These are phyloP conservation scores for Saturnispora kantuleensis DNA, from an alignment of 805 yeast species.

Conservation along the genomic window DNA sequence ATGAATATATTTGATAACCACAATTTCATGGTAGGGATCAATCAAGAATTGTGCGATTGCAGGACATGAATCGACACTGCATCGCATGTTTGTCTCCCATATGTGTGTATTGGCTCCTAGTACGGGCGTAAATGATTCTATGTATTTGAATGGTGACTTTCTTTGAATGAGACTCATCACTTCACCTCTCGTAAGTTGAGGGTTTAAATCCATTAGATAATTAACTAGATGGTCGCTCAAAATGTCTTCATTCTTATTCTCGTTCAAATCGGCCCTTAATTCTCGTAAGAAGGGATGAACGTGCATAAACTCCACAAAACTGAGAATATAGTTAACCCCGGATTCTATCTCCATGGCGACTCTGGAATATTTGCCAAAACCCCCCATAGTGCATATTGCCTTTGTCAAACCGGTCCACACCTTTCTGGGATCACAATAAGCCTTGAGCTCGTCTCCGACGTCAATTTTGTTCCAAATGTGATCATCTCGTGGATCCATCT, in stretches of 20 bases:
- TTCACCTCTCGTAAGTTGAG: not conserved
- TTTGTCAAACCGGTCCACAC: constrained; percentile 9
- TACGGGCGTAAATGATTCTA: not conserved
- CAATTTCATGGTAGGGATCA: constrained; percentile 10
- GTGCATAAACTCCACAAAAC: constrained; percentile 10
- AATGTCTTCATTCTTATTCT: no score
- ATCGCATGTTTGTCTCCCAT: constrained; percentile 4
- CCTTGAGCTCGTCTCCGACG: constrained; percentile 1
- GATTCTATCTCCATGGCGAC: constrained; percentile 8
- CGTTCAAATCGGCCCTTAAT: not conserved
- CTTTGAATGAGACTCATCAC: not conserved
- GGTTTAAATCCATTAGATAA: not conserved
- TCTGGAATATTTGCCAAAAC: constrained; percentile 9
- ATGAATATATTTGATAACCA: constrained; percentile 3
- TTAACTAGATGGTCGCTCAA: no score
- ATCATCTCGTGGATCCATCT: not conserved
- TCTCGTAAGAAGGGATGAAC: constrained; percentile 10
- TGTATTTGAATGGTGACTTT: not conserved
- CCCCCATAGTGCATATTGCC: constrained; percentile 8
- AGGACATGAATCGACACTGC: constrained; percentile 8
- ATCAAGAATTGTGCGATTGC: constrained; percentile 7
- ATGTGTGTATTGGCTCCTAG: not conserved
- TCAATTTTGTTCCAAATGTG: constrained; percentile 8
- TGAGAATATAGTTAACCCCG: constrained; percentile 6
- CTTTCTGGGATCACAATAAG: constrained; percentile 5